phyloP scores from a whole-genome alignment of 2,329 filamentous ascomycete genomes.

The Hymenoscyphus scutula region DNA sequence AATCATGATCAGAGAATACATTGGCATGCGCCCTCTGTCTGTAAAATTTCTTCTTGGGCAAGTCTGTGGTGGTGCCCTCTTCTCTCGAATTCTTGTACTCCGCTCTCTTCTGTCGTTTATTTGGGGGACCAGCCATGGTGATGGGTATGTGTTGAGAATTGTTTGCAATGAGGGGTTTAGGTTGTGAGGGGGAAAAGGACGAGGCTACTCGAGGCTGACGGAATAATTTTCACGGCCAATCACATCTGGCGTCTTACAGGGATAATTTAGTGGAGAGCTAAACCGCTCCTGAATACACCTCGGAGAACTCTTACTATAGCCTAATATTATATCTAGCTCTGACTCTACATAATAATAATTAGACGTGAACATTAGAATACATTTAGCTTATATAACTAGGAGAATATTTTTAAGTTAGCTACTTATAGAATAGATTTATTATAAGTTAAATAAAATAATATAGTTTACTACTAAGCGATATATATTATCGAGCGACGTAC shows the following conservation, averaged over 20 bases:
- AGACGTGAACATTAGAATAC: no score
- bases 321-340: no score
- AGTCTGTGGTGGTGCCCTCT: conserved; percentile 41
- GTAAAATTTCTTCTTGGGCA: conserved; percentile 95
- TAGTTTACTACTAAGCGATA: no score
- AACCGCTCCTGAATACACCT: not conserved
- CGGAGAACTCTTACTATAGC: no score
- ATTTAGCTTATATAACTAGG: no score
- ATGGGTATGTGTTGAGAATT: conserved; percentile 46
- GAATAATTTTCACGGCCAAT: conserved; percentile 45
- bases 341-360: no score
- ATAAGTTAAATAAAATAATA: no score
- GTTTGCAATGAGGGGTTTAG: conserved; percentile 65
- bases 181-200: conserved; percentile 1
- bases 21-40: conserved; percentile 96
- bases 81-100: conserved; percentile 58
- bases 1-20: conserved; percentile 90
- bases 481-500: no score
- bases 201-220: conserved; percentile 20
- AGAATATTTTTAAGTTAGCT: no score
- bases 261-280: not conserved
- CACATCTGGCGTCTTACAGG: not conserved
- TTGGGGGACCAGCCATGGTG: conserved; percentile 45
- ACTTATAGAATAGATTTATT: no score
- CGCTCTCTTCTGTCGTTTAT: conserved; percentile 64